Evolutionary conservation across 441 rosid genomes (phyloP).

Genomic region (Adansonia madagascariensis): DNA sequence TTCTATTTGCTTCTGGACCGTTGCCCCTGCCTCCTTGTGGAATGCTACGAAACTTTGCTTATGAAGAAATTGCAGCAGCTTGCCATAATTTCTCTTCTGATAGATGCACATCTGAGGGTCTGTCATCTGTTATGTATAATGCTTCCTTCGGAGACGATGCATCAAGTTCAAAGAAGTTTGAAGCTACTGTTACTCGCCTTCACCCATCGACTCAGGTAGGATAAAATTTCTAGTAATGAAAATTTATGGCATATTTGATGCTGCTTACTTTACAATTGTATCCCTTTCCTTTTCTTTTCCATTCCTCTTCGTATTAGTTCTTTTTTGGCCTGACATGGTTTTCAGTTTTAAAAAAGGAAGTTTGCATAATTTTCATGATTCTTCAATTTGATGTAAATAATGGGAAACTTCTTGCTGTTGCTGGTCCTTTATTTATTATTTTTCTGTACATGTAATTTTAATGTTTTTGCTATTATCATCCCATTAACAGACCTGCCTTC

Average conservation of each 20-base stretch:
- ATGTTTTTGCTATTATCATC: not conserved
- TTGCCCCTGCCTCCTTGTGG: conserved; percentile 85
- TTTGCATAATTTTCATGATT: not conserved
- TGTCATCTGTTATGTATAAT: conserved; percentile 75
- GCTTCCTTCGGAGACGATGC: conserved; percentile 88
- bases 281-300: not conserved
- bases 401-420: not conserved
- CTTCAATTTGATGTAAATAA: not conserved
- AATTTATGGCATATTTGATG: not conserved
- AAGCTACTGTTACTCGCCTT: conserved; percentile 86
- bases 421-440: not conserved
- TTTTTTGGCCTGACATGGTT: not conserved
- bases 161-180: conserved; percentile 73
- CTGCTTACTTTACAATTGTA: not conserved
- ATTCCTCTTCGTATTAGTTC: not conserved
- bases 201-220: conserved; percentile 71
- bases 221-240: not conserved
- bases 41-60: conserved; percentile 63
- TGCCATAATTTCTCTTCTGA: conserved; percentile 75
- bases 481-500: not conserved
- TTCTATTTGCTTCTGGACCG: conserved; percentile 73
- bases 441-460: not conserved
- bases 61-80: conserved; percentile 80
- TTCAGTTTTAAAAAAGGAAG: not conserved
- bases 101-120: conserved; percentile 76